Percentiles rank a stretch among this genome's conserved stretches.
phyloP scores from a whole-genome alignment of 140 eudicot genomes.

The Cichorium intybus region DNA sequence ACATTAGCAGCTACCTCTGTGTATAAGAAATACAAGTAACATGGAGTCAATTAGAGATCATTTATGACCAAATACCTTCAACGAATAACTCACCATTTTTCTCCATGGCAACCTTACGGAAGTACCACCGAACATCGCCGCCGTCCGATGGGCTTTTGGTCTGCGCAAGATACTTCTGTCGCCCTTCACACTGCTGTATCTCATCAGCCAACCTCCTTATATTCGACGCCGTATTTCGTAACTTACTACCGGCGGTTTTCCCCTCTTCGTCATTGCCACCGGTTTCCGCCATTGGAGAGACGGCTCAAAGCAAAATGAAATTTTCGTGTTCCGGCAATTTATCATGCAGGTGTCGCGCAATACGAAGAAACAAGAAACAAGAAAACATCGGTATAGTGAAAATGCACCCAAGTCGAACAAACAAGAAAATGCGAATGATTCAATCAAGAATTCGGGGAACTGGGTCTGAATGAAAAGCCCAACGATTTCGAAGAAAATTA shows the following conservation, averaged over 20 bases:
- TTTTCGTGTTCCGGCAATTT: conserved; percentile 23
- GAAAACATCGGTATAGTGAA: not conserved
- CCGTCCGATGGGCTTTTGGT: conserved; percentile 92
- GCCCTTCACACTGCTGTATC: conserved; percentile 84
- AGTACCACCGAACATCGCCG: conserved; percentile 95
- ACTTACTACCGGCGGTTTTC: conserved; percentile 49
- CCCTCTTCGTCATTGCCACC: conserved; percentile 18
- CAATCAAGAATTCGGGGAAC: not conserved
- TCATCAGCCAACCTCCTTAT: conserved; percentile 81
- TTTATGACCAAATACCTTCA: not conserved
- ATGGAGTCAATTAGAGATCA: not conserved
- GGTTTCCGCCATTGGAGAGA: conserved; percentile 28
- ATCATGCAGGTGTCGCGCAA: conserved; percentile 28
- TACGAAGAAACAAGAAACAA: conserved; percentile 6
- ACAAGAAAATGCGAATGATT: conserved; percentile 8
- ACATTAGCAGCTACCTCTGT: conserved; percentile 85
- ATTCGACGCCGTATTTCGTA: conserved; percentile 82
- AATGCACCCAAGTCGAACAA: not conserved
- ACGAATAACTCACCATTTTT: conserved; percentile 55
- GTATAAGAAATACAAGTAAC: conserved; percentile 19
- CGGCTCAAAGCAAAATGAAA: conserved; percentile 2
- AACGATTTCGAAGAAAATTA: not conserved
- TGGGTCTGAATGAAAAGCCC: conserved; percentile 3
- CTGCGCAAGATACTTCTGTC: conserved; percentile 91
- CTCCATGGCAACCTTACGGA: conserved; percentile 79